Evolutionary conservation across 768 basidiomycete genomes (phyloP).

Genomic region (Macrolepiota fuliginosa): DNA sequence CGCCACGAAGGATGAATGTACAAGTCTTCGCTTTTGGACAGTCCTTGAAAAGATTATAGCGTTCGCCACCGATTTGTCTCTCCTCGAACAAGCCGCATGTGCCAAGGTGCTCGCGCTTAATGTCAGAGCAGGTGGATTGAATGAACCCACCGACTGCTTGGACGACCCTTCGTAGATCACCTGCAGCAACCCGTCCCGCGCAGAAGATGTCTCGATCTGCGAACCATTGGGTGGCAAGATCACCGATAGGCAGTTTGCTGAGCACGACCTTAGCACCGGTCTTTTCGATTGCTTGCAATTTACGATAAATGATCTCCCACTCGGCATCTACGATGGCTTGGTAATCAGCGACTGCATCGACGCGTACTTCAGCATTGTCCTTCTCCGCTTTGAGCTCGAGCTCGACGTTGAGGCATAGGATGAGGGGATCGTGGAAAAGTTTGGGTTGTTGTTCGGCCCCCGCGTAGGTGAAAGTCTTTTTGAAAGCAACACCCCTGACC

Average conservation of each 20-base stretch:
- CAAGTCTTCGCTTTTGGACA: conserved; percentile 95
- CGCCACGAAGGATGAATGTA: conserved; percentile 90
- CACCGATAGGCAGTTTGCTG: conserved; percentile 97
- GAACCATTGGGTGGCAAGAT: conserved; percentile 99
- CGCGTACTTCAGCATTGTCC: conserved; percentile 97
- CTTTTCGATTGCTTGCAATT: conserved; percentile 92
- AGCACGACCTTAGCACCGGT: conserved; percentile 97
- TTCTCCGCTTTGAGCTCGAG: conserved; percentile 99
- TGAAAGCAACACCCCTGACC: conserved; percentile 92
- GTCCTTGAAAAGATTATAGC: conserved; percentile 93
- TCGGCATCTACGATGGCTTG: conserved; percentile 99
- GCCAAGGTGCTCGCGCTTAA: conserved; percentile 85
- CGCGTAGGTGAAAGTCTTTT: conserved; percentile 99
- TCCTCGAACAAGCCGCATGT: conserved; percentile 94
- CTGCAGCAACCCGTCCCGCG: conserved; percentile 90
- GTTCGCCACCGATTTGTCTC: conserved; percentile 92
- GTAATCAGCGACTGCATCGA: conserved; percentile 96
- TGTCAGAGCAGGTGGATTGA: conserved; percentile 95
- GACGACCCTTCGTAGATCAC: conserved; percentile 89
- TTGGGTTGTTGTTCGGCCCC: conserved; percentile 99
- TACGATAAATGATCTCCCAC: conserved; percentile 99
- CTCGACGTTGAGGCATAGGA: conserved; percentile 95
- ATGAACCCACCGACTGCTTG: conserved; percentile 94
- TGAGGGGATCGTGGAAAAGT: conserved; percentile 81
- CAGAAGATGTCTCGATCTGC: conserved; percentile 99